Evolutionary conservation across 176 grass and related monocot species (phyloP).

Genomic region (Carex parvula): DNA sequence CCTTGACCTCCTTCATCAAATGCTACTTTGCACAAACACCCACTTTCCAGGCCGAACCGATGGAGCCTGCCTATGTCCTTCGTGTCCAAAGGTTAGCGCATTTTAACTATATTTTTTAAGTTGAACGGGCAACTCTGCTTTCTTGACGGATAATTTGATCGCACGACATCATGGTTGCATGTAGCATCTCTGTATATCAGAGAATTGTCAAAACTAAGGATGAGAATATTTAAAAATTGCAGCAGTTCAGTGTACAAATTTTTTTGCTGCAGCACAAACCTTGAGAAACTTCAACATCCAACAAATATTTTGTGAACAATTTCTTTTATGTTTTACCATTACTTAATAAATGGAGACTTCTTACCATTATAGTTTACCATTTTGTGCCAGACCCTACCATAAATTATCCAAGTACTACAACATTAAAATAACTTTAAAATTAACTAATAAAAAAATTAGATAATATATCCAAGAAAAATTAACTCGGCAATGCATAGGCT

Average conservation of each 20-base stretch:
- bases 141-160: neutral
- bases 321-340: neutral
- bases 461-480: too few relatives aligned
- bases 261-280: neutral
- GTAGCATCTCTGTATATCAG: neutral
- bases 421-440: too few relatives aligned
- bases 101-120: neutral
- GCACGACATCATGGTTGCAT: neutral
- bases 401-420: neutral
- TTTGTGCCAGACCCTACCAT: neutral
- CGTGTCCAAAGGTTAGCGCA: conserved; percentile 38
- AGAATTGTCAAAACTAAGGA: neutral
- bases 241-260: neutral
- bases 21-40: conserved; percentile 32
- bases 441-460: too few relatives aligned
- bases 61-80: conserved; percentile 78
- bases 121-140: neutral
- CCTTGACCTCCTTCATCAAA: conserved; percentile 84
- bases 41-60: neutral
- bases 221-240: too few relatives aligned
- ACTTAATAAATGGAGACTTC: neutral
- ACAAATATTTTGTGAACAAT: neutral
- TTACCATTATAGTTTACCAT: neutral
- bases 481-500: too few relatives aligned
- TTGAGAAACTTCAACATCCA: neutral